phyloP scores from a whole-genome alignment of 139 green algal species.

The Closterium sp. region DNA sequence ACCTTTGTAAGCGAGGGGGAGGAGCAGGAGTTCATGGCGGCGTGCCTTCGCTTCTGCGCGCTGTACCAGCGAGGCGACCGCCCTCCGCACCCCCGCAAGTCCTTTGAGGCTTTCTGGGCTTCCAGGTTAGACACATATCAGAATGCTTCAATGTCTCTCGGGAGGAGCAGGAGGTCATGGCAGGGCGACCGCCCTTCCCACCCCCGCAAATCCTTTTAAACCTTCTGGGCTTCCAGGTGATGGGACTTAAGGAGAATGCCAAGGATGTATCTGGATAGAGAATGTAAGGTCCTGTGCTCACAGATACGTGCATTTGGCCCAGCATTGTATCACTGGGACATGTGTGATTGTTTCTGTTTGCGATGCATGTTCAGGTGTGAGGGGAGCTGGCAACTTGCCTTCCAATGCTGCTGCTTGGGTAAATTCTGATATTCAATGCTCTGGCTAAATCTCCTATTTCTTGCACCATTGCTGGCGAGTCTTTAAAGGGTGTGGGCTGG shows the following conservation, averaged over 20 bases:
- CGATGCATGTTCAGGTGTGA: conserved; percentile 13
- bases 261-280: no score
- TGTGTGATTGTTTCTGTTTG: not conserved
- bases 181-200: not conserved
- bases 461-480: not conserved
- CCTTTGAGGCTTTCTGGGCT: not conserved
- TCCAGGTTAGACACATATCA: not conserved
- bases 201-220: not conserved
- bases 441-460: not conserved
- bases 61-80: conserved; percentile 23
- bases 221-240: not conserved
- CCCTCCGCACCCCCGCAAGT: not conserved
- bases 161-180: not conserved
- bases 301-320: not conserved
- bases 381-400: conserved; percentile 17
- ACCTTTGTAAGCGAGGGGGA: conserved; percentile 55
- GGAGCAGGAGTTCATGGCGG: conserved; percentile 54
- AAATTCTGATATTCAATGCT: not conserved
- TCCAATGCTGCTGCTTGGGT: conserved; percentile 20
- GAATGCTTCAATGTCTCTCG: no score
- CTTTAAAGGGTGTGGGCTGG: not conserved
- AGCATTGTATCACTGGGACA: not conserved
- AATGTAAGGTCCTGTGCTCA: not conserved
- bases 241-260: not conserved
- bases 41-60: conserved; percentile 34